Evolutionary conservation across 164 flowering plant genomes (phyloP), one percentile per base, ranked within the genome.

Genomic region (Chloranthus sessilifolius): DNA sequence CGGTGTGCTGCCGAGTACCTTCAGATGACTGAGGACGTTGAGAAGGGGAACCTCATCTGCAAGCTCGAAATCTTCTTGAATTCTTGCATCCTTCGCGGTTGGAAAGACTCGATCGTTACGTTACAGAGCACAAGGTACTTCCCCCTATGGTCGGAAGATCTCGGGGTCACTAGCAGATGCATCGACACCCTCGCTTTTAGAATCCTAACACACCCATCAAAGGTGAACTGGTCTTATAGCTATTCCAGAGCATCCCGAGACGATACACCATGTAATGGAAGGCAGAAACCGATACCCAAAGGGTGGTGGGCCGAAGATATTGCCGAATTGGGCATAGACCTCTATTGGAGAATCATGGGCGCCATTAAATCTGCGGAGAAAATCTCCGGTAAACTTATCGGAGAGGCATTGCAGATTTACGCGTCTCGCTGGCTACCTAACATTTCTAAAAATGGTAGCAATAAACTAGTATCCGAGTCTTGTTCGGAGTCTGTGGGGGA

Each of bases 281-380:
- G 74, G 28, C 70, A 67, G 25, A 62, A 40, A 24, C 38, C 61
- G 17, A 30, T 30, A 15, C 53, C 48, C 10, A 76, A 55, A 41
- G 83, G 83, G 1, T 87, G 98, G 95, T 90, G 98, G 98, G 87
- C 76, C 33, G 96, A 87, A 53, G 97, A 94, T 37, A 38, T 94
- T 25, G 80, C 95, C 3, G 96, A 87, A 29, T 55, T 94, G 52
- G 60, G 79, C 6, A 74, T 83, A 52, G 97, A 89, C 59, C 76
- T 87, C 27, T 89, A 79, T 46, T 76, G 88, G 95, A 74, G 94
- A 59, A 72, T 77, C 33, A 76, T 89, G 83, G 71, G 75, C 14
- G 88, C 82, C 7, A 62, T 94, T n/a, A 94, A 87, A 57, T 80
- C 97, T 0, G 72, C 77, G 11, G 77, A 77, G 14, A 81, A 57